Conservation (phyloP, 2,329 filamentous ascomycete species). For the Samsoniella hepiali region DNA sequence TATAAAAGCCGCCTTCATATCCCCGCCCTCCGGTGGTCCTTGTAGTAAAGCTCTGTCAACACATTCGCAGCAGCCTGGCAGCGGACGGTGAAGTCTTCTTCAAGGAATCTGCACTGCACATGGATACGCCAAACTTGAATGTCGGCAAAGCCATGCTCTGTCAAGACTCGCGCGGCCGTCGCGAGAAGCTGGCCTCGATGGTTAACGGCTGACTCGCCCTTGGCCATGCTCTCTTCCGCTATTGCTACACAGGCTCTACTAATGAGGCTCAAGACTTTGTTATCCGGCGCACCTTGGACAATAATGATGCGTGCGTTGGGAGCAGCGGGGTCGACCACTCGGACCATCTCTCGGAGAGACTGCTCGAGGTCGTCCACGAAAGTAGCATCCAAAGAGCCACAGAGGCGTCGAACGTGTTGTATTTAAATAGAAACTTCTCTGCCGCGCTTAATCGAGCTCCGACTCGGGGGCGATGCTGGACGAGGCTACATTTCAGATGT, state of each 20-base stretch:
- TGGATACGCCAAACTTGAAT: neutral
- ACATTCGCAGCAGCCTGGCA: constrained; percentile 13
- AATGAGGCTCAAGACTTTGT: constrained; percentile 14
- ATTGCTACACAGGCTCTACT: constrained; percentile 10
- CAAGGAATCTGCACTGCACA: constrained; percentile 9
- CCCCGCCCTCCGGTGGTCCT: constrained; percentile 4
- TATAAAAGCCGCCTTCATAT: constrained; percentile 9
- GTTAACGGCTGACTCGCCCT: neutral
- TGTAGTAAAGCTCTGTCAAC: constrained; percentile 12
- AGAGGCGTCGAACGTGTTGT: constrained; percentile 12
- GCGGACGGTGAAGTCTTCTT: constrained; percentile 5
- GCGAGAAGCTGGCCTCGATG: neutral
- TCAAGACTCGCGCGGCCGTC: constrained; percentile 5
- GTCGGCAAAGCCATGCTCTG: constrained; percentile 1
- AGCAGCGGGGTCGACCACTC: constrained; percentile 9
- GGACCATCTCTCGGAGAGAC: constrained; percentile 12
- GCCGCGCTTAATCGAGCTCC: too few relatives aligned
- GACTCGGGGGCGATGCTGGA: too few relatives aligned
- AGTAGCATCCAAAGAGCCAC: constrained; percentile 15
- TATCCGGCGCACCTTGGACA: constrained; percentile 17
- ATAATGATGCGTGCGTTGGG: constrained; percentile 18
- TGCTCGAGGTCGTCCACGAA: constrained; percentile 16
- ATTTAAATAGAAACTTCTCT: neutral
- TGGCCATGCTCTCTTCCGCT: neutral
- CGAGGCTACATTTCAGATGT: too few relatives aligned